Evolutionary conservation across 2,329 filamentous ascomycete species (phyloP), one percentile per base, ranked within the genome.

Genomic region (Penicillium sp.): DNA sequence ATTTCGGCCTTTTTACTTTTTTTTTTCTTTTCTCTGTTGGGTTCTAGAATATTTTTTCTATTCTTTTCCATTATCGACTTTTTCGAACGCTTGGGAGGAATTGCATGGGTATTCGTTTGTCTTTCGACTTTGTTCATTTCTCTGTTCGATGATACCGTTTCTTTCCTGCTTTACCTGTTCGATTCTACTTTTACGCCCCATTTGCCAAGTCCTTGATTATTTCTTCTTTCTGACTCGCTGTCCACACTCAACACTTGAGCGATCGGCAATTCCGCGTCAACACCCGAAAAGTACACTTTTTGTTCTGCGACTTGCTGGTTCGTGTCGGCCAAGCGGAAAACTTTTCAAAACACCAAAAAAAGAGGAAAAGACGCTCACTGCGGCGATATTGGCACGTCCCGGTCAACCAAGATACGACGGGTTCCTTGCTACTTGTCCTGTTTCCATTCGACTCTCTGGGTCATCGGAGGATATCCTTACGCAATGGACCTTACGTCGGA

Each of bases 281-380:
- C 57, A 49, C 65, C 64, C 66, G 67, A 76, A 75, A 76, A 76
- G 73, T 74, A 70, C 65, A 67, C 64, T 47, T 63, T 69, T 40
- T 40, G 68, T 70, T 69, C 72, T 70, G 69, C 68, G 61, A 57
- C 69, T 62, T 69, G 66, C 70, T 72, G 64, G 59, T 70, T 68
- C 62, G 62, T 66, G 64, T 67, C 63, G 65, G 65, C 62, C 64
- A 63, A 66, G 68, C 68, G 65, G 69, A 70, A 70, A 65, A 49
- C 56, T 66, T 54, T 66, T 65, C 62, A 68, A 70, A 72, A 75
- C 69, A 69, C 68, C 37, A 17, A 61, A 67, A 63, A 67, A 71
- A 70, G 72, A 73, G 72, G 68, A 67, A 69, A 75, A 75, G 71
- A 73, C 62, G 71, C 66, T 69, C 67, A 22, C 67, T 66, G 61